These are phyloP conservation scores for Pyrenochaeta sp. DNA, from an alignment of 2,329 filamentous ascomycete species.

Conservation along the genomic window DNA sequence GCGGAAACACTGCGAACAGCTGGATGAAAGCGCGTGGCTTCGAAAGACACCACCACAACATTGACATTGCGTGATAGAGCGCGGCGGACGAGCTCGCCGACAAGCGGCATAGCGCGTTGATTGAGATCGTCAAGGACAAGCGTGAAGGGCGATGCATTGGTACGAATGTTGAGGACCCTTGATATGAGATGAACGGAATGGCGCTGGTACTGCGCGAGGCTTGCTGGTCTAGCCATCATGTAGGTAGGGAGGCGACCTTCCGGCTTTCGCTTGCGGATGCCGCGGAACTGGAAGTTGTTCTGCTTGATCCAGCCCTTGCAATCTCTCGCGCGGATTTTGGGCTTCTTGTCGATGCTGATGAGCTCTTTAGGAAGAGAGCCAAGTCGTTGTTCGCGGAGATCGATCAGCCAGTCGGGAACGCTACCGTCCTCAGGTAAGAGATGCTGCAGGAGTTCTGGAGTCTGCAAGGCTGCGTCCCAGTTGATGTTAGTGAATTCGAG, in stretches of 20 bases:
- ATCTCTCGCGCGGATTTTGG: constrained; percentile 5
- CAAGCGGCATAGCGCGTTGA: constrained; percentile 75
- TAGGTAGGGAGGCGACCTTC: constrained; percentile 11
- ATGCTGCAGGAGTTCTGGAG: constrained; percentile 4
- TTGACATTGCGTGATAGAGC: constrained; percentile 66
- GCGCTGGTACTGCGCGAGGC: constrained; percentile 71
- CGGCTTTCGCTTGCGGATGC: constrained; percentile 22
- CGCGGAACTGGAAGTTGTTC: constrained; percentile 14
- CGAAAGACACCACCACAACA: constrained; percentile 80
- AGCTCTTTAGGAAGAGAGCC: background rate
- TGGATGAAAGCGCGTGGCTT: constrained; percentile 70
- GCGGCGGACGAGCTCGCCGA: constrained; percentile 77
- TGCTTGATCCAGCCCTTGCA: constrained; percentile 27
- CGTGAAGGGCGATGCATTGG: constrained; percentile 85
- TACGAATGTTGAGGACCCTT: constrained; percentile 79
- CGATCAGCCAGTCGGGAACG: constrained; percentile 14
- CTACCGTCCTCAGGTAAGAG: constrained; percentile 9
- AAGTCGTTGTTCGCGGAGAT: constrained; percentile 9
- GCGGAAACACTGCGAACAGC: constrained; percentile 75
- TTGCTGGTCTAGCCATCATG: constrained; percentile 33
- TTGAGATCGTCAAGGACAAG: constrained; percentile 85
- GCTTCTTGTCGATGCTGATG: background rate
- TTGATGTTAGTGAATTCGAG: constrained; percentile 9
- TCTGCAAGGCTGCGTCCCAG: constrained; percentile 14
- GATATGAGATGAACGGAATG: constrained; percentile 86